Conservation (phyloP, 2,329 filamentous ascomycete genomes). For the Trichophyton mentagrophytes region DNA sequence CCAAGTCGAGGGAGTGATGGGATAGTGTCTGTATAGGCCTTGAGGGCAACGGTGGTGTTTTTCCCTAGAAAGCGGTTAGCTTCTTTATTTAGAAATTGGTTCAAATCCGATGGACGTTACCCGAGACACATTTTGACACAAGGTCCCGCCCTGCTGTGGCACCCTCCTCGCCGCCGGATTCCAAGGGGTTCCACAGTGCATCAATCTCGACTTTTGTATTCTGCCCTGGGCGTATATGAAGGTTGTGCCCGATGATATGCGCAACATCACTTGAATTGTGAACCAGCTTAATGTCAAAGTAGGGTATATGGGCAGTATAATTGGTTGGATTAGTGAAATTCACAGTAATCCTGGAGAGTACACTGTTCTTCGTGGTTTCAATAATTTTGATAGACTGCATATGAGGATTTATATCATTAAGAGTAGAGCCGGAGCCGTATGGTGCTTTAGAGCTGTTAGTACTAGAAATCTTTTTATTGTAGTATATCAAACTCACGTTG, state of each 20-base stretch:
- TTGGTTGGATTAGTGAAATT: slow-evolving; percentile 85
- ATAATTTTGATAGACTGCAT: slow-evolving; percentile 60
- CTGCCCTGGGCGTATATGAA: slow-evolving; percentile 53
- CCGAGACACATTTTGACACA: slow-evolving; percentile 76
- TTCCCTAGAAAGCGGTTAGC: slow-evolving; percentile 37
- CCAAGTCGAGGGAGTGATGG: slow-evolving; percentile 62
- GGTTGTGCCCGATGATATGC: slow-evolving; percentile 54
- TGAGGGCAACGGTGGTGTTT: slow-evolving; percentile 68
- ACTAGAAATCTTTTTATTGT: slow-evolving; percentile 4
- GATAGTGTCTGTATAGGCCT: slow-evolving; percentile 58
- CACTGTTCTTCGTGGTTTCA: slow-evolving; percentile 56
- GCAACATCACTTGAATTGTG: slow-evolving; percentile 64
- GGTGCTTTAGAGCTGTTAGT: slow-evolving; percentile 40
- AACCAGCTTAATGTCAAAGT: slow-evolving; percentile 60
- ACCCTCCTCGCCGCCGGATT: slow-evolving; percentile 48
- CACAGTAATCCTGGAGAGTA: slow-evolving; percentile 57
- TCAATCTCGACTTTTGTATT: slow-evolving; percentile 58
- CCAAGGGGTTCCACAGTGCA: slow-evolving; percentile 61
- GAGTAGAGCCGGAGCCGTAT: slow-evolving; percentile 41
- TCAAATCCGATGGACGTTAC: slow-evolving; percentile 23
- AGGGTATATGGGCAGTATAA: slow-evolving; percentile 74
- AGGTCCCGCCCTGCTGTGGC: slow-evolving; percentile 54
- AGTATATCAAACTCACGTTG: slow-evolving; percentile 60
- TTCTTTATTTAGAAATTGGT: not conserved
- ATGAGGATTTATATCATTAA: slow-evolving; percentile 46